These are phyloP conservation scores for Colletotrichum godetiae DNA, from an alignment of 2,329 filamentous ascomycete genomes.

Conservation along the genomic window DNA sequence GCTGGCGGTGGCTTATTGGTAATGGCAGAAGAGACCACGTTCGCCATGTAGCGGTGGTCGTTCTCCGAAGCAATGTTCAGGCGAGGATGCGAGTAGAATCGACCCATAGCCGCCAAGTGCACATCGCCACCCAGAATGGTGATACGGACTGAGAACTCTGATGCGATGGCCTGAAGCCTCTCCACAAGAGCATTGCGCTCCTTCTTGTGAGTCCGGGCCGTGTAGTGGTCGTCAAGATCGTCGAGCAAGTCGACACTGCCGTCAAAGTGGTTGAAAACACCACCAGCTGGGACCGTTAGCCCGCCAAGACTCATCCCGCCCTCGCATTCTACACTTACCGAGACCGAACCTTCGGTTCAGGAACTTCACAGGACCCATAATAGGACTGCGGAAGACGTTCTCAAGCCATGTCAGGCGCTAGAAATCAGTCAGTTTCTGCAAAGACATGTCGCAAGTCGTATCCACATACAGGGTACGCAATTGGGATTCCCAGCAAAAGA, in stretches of 20 bases:
- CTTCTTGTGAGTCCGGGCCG: slow-evolving; percentile 88
- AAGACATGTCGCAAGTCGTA: slow-evolving; percentile 33
- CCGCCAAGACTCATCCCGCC: neutral
- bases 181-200: slow-evolving; percentile 85
- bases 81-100: slow-evolving; percentile 92
- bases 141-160: slow-evolving; percentile 87
- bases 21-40: slow-evolving; percentile 93
- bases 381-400: slow-evolving; percentile 86
- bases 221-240: slow-evolving; percentile 96
- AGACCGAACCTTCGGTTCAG: slow-evolving; percentile 91
- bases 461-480: slow-evolving; percentile 80
- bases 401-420: slow-evolving; percentile 94
- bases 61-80: slow-evolving; percentile 80
- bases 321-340: slow-evolving; percentile 47
- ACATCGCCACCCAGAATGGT: slow-evolving; percentile 96
- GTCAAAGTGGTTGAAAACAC: slow-evolving; percentile 93
- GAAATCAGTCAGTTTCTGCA: slow-evolving; percentile 25
- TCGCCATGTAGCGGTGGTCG: slow-evolving; percentile 95
- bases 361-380: slow-evolving; percentile 90
- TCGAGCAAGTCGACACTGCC: slow-evolving; percentile 93
- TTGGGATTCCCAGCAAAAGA: slow-evolving; percentile 86
- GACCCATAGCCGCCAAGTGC: slow-evolving; percentile 89
- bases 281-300: slow-evolving; percentile 65
- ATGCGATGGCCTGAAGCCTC: slow-evolving; percentile 84
- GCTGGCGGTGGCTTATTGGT: slow-evolving; percentile 93